Evolutionary conservation across 331 rosid genomes (phyloP), one percentile per base, ranked within the genome.

Genomic region (Rhamnella rubrinervis): DNA sequence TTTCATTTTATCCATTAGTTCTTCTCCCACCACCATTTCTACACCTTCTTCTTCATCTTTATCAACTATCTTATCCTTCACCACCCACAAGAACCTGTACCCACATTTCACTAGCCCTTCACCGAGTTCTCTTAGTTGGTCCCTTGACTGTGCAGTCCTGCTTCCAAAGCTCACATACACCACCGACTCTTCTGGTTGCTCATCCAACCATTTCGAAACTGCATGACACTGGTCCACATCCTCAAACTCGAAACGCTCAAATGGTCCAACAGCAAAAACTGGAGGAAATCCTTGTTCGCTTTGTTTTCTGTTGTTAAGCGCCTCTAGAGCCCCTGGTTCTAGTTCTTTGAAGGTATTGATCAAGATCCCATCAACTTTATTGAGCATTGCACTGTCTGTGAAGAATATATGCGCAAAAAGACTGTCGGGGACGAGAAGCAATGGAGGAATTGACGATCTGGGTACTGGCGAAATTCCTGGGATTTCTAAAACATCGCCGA

Each of bases 101-200:
- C 89, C 93, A 74, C 93, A 79, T 8, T 44, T 70, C 49, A 82
- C 12, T 58, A 89, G 59, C 55, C 93, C 91, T 0, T 76, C 39
- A 16, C 84, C 89, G 7, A 87, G 38, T 63, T 89, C 96, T 51
- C 66, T 72, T 19, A 79, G 65, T 72, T 85, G 96, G 0, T 75
- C 75, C 11, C 80, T 75, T 0, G 70, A 70, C 47, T 71, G 31
- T 14, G 90, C 78, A 0, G 83, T 89, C 26, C 85, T 79, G 49
- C 87, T 89, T 0, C 89, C 92, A 61, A 86, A 89, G 63, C 88
- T 53, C 14, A 76, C 80, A 35, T 66, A 86, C 20, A 85, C 87
- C 0, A 89, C 96, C 9, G 92, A 86, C 1, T 61, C 81, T 5
- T n/a, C 57, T 13, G 82, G 76, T 26, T 75, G 80, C 1, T 56